Evolutionary conservation across 108 stramenopile genomes (phyloP).

Genomic region (Cyclotella choctawhatcheeana): DNA sequence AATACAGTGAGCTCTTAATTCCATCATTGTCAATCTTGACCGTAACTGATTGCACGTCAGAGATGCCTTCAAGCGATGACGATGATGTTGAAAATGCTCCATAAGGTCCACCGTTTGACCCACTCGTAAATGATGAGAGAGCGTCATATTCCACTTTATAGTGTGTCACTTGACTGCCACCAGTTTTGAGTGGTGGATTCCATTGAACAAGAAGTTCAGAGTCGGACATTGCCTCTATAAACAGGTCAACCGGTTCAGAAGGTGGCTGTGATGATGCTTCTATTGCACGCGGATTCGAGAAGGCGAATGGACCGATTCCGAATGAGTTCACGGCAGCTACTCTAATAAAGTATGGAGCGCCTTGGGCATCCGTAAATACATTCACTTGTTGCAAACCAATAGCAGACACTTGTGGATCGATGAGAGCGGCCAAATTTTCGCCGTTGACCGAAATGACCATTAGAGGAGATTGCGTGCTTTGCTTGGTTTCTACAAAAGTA

Average conservation of each 20-base stretch:
- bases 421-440: conserved; percentile 35
- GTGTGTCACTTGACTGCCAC: conserved; percentile 57
- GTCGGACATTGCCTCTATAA: conserved; percentile 57
- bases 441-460: conserved; percentile 53
- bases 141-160: conserved; percentile 79
- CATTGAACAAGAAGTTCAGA: conserved; percentile 69
- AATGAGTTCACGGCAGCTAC: conserved; percentile 67
- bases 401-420: conserved; percentile 55
- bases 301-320: conserved; percentile 50
- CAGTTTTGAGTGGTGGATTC: conserved; percentile 62
- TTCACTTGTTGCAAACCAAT: conserved; percentile 52
- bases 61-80: conserved; percentile 24
- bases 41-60: conserved; percentile 73
- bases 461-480: conserved; percentile 30
- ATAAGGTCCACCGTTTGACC: conserved; percentile 36
- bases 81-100: conserved; percentile 53
- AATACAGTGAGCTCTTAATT: conserved; percentile 18
- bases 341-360: conserved; percentile 59
- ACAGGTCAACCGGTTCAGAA: conserved; percentile 42
- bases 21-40: conserved; percentile 49
- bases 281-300: conserved; percentile 46
- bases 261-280: conserved; percentile 46
- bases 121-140: conserved; percentile 52
- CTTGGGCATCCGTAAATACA: conserved; percentile 21
- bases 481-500: conserved; percentile 45